Percentiles rank a stretch among this genome's conserved stretches.
phyloP scores from a whole-genome alignment of 768 basidiomycete genomes.

The Coprinopsis cinerea region DNA sequence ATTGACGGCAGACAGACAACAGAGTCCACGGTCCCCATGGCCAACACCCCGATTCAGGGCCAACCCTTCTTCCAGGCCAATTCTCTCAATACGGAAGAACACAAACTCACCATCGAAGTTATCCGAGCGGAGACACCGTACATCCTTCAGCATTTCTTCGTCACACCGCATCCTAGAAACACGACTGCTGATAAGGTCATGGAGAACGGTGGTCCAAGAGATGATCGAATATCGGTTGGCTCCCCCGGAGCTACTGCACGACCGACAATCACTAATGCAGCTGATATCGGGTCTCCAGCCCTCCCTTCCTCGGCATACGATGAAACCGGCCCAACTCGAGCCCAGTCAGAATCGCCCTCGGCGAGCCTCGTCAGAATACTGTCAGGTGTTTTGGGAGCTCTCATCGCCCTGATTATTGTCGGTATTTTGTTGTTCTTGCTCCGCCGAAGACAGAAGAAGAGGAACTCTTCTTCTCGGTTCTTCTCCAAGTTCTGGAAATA shows the following conservation, averaged over 20 bases:
- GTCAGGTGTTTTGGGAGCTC: constrained; percentile 8
- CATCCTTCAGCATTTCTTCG: constrained; percentile 34
- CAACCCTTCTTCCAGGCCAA: constrained; percentile 38
- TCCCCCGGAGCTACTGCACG: too few species aligned
- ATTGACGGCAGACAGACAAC: constrained; percentile 30
- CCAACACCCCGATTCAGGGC: constrained; percentile 24
- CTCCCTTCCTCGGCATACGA: too few species aligned
- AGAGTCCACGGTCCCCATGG: constrained; percentile 31
- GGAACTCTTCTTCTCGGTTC: constrained; percentile 5
- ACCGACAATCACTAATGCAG: not conserved
- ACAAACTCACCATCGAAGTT: constrained; percentile 35
- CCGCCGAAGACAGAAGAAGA: constrained; percentile 2
- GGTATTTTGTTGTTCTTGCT: constrained; percentile 3
- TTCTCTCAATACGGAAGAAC: constrained; percentile 20
- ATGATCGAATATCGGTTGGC: too few species aligned
- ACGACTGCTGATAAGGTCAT: not conserved
- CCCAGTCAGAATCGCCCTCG: not conserved
- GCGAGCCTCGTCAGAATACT: constrained; percentile 8
- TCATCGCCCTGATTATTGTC: constrained; percentile 11
- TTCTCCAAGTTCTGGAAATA: constrained; percentile 10
- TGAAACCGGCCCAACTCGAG: too few species aligned
- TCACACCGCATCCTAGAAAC: constrained; percentile 21
- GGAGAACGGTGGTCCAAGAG: not conserved
- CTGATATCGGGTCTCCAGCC: not conserved
- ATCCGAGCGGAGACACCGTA: constrained; percentile 30